Evolutionary conservation across 2,329 filamentous ascomycete genomes (phyloP).

Genomic region (Aphanocladium album): DNA sequence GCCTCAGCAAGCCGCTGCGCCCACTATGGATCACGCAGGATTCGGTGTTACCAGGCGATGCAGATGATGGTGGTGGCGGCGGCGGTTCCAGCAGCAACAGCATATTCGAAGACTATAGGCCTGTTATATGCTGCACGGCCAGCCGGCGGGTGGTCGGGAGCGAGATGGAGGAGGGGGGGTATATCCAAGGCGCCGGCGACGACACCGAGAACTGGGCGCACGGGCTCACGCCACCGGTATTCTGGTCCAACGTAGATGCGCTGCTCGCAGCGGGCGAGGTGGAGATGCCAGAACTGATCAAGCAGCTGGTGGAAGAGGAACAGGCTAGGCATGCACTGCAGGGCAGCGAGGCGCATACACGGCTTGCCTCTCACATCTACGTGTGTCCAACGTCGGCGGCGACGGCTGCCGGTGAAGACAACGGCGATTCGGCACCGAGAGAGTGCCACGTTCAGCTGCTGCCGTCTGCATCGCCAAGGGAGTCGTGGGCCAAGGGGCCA

Average conservation of each 20-base stretch:
- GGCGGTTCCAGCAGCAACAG: no score
- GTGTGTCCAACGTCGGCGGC: constrained; percentile 31
- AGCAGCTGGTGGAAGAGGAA: constrained; percentile 34
- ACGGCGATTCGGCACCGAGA: background rate
- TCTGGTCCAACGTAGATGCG: constrained; percentile 64
- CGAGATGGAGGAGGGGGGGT: constrained; percentile 59
- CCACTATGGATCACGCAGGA: constrained; percentile 77
- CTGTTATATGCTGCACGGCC: constrained; percentile 80
- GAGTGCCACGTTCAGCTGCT: constrained; percentile 40
- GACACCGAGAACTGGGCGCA: constrained; percentile 91
- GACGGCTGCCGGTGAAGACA: background rate
- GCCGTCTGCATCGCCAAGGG: constrained; percentile 38
- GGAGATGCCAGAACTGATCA: constrained; percentile 51
- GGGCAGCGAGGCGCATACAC: constrained; percentile 16
- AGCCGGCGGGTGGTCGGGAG: constrained; percentile 66
- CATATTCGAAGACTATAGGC: constrained; percentile 57
- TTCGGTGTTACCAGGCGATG: constrained; percentile 40
- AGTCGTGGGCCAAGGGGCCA: constrained; percentile 33
- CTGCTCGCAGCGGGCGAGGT: constrained; percentile 63
- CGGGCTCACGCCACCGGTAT: constrained; percentile 70
- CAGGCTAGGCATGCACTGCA: constrained; percentile 12
- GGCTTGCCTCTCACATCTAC: constrained; percentile 32
- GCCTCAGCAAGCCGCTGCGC: constrained; percentile 65
- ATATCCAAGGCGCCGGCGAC: constrained; percentile 92
- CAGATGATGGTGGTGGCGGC: background rate